Conservation (phyloP, 208 protist genomes). For the Acanthamoeba sp. region DNA sequence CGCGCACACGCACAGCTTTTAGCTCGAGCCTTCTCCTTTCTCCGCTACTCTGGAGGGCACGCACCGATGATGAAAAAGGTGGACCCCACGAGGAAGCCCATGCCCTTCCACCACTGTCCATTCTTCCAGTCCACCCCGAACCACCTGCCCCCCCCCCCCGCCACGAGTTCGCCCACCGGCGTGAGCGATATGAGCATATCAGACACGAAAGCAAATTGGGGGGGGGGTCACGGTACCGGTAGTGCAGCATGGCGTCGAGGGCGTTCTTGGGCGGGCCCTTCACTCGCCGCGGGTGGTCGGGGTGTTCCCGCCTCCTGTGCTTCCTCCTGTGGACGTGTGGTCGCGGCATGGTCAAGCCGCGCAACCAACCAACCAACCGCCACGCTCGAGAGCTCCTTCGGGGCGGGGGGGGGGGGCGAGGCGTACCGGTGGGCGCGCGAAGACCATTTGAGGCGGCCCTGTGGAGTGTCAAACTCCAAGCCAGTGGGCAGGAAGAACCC, state of each 20-base stretch:
- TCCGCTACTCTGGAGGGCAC: no score
- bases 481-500: background rate
- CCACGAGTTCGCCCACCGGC: no score
- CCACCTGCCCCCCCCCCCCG: background rate
- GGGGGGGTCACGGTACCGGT: background rate
- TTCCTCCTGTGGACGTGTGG: background rate
- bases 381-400: no score
- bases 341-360: no score
- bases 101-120: constrained; percentile 35
- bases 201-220: background rate
- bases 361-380: no score
- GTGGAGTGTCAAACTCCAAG: background rate
- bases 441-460: background rate
- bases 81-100: constrained; percentile 2
- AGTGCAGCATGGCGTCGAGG: background rate
- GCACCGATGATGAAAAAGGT: background rate
- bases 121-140: background rate
- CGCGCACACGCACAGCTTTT: no score
- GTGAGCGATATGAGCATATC: background rate
- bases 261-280: constrained; percentile 16
- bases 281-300: background rate
- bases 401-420: no score
- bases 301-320: background rate
- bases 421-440: background rate
- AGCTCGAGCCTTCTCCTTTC: no score